These are phyloP conservation scores for Hymenoscyphus repandus DNA, from an alignment of 2,329 filamentous ascomycete genomes.

Conservation along the genomic window DNA sequence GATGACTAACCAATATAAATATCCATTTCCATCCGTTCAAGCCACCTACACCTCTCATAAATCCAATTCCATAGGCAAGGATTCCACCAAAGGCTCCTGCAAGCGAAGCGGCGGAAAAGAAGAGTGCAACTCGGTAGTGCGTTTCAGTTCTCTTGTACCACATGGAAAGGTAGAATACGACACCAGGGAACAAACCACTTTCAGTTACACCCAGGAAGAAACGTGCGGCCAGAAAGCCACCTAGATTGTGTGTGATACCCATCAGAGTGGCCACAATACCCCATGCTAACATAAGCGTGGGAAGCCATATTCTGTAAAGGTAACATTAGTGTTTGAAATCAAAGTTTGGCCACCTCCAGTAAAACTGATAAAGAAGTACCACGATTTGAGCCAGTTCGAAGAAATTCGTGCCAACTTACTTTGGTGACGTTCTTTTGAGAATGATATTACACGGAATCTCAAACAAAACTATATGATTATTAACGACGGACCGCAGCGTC, in stretches of 20 bases:
- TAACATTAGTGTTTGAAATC: background rate
- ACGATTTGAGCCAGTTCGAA: too few species aligned
- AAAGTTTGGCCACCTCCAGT: background rate
- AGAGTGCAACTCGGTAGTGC: slow-evolving; percentile 50
- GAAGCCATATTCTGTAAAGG: slow-evolving; percentile 48
- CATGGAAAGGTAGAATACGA: slow-evolving; percentile 47
- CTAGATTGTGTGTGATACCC: slow-evolving; percentile 44
- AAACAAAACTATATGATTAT: slow-evolving; percentile 44
- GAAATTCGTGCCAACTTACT: background rate
- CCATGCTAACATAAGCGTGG: slow-evolving; percentile 51
- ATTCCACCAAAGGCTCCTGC: slow-evolving; percentile 54
- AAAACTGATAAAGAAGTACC: too few species aligned
- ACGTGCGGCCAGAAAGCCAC: slow-evolving; percentile 47
- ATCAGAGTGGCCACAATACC: slow-evolving; percentile 48
- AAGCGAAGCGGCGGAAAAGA: slow-evolving; percentile 49
- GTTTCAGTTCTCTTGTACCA: slow-evolving; percentile 48
- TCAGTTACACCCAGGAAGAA: slow-evolving; percentile 54
- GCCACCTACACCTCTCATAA: slow-evolving; percentile 48
- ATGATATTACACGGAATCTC: slow-evolving; percentile 60
- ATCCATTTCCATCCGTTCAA: slow-evolving; percentile 53
- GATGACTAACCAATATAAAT: slow-evolving; percentile 47
- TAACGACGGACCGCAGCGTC: background rate
- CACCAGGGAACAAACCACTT: slow-evolving; percentile 48
- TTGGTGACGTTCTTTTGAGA: slow-evolving; percentile 50
- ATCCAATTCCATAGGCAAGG: slow-evolving; percentile 50